Percentiles rank a stretch among this genome's conserved stretches.
Evolutionary conservation across 192 early-diverging fungal genomes (phyloP).

Genomic region (Powellomyces hirtus): DNA sequence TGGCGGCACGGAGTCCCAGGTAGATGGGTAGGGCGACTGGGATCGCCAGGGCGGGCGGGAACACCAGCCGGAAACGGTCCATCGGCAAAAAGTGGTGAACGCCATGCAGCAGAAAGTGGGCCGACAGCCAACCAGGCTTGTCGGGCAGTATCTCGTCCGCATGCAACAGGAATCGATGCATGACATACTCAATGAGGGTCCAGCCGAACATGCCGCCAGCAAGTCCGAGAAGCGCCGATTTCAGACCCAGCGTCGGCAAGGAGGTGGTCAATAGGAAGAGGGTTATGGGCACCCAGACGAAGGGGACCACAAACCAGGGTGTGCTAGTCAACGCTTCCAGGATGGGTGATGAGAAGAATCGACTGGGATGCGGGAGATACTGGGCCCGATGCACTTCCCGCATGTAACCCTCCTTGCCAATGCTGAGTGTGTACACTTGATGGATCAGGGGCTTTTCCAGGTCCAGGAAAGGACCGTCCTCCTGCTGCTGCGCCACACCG

Average conservation of each 20-base stretch:
- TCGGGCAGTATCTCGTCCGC: slow-evolving; percentile 85
- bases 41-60: too few species aligned
- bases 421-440: slow-evolving; percentile 75
- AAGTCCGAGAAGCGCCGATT: not conserved
- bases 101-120: slow-evolving; percentile 92
- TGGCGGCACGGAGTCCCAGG: not conserved
- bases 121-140: slow-evolving; percentile 64
- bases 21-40: not conserved
- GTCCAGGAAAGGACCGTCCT: slow-evolving; percentile 69
- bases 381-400: slow-evolving; percentile 87
- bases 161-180: slow-evolving; percentile 94
- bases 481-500: slow-evolving; percentile 8
- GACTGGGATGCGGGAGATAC: slow-evolving; percentile 70
- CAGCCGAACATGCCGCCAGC: slow-evolving; percentile 67
- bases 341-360: slow-evolving; percentile 69
- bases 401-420: slow-evolving; percentile 78
- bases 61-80: slow-evolving; percentile 72
- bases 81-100: slow-evolving; percentile 96
- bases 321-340: slow-evolving; percentile 84
- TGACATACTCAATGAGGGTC: slow-evolving; percentile 86
- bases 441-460: slow-evolving; percentile 71
- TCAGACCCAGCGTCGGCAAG: slow-evolving; percentile 31
- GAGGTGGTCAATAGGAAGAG: slow-evolving; percentile 44
- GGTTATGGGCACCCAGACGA: slow-evolving; percentile 79
- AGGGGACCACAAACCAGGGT: slow-evolving; percentile 88